Percentiles rank a stretch among this genome's conserved stretches.
These are phyloP conservation scores for Yamadazyma triangularis DNA, from an alignment of 1,139 yeast genomes.

Conservation along the genomic window DNA sequence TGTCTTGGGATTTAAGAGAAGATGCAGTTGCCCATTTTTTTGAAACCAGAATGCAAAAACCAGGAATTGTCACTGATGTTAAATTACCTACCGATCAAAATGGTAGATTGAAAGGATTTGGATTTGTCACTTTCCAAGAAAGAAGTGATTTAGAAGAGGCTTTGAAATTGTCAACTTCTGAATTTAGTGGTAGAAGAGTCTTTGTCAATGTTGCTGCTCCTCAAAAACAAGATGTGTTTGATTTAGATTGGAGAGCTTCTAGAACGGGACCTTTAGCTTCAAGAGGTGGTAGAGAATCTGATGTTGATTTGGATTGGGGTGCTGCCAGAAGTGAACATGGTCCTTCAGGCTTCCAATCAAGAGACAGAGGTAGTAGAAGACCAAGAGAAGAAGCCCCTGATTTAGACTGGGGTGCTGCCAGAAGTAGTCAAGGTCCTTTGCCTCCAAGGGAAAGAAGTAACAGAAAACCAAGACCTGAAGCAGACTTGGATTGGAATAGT, in stretches of 20 bases:
- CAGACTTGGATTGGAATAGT: slow-evolving; percentile 56
- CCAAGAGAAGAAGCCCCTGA: too few relatives aligned
- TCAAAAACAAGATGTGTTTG: slow-evolving; percentile 48
- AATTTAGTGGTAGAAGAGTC: slow-evolving; percentile 70
- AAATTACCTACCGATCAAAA: slow-evolving; percentile 66
- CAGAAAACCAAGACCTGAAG: slow-evolving; percentile 42
- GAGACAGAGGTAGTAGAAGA: too few relatives aligned
- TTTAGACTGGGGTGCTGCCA: slow-evolving; percentile 53
- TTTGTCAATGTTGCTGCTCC: slow-evolving; percentile 92
- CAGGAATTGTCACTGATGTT: slow-evolving; percentile 52
- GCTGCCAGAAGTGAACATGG: too few relatives aligned
- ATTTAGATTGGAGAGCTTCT: slow-evolving; percentile 42
- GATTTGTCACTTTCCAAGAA: slow-evolving; percentile 74
- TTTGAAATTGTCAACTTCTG: slow-evolving; percentile 57
- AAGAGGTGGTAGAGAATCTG: slow-evolving; percentile 19
- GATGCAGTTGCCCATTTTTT: slow-evolving; percentile 63
- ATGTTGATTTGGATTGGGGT: too few relatives aligned
- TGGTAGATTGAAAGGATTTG: slow-evolving; percentile 76
- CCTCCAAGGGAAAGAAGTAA: slow-evolving; percentile 27
- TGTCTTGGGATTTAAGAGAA: slow-evolving; percentile 81
- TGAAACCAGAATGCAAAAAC: slow-evolving; percentile 52
- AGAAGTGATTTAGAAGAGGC: slow-evolving; percentile 68
- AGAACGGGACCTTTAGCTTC: slow-evolving; percentile 33
- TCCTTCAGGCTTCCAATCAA: too few relatives aligned
- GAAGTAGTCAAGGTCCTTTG: slow-evolving; percentile 23